A percentile compares a stretch with the other conserved stretches of the same genome.
phyloP scores from a whole-genome alignment of 208 protist genomes.

The Tritrichomonas foetus region DNA sequence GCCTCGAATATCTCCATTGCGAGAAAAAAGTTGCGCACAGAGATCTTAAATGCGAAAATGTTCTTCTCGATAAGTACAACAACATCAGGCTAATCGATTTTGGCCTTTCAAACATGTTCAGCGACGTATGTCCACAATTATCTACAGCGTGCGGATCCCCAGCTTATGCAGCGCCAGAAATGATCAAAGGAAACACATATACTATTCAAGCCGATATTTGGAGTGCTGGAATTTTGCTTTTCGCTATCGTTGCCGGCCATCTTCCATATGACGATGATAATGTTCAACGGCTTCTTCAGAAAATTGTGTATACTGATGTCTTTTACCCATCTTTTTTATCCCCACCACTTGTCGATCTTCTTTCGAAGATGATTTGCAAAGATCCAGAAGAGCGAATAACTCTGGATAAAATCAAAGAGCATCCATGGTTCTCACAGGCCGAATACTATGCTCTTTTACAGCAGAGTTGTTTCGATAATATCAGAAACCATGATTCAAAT shows the following conservation, averaged over 20 bases:
- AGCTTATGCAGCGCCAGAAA: too few relatives aligned
- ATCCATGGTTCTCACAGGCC: slow-evolving; percentile 29
- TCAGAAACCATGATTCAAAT: too few relatives aligned
- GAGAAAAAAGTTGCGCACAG: not conserved
- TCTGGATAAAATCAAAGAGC: not conserved
- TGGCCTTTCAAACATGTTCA: not conserved
- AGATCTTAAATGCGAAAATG: not conserved
- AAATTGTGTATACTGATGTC: too few relatives aligned
- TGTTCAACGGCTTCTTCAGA: not conserved
- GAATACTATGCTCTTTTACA: too few relatives aligned
- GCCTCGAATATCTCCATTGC: not conserved
- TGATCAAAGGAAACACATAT: not conserved
- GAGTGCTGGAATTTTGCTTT: too few relatives aligned
- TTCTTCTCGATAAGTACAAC: not conserved
- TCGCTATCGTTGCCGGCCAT: not conserved
- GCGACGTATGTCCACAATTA: not conserved
- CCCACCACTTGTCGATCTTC: not conserved
- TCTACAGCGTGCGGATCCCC: not conserved
- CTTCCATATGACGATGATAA: not conserved
- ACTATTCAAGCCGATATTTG: not conserved
- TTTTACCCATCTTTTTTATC: not conserved
- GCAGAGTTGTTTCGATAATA: too few relatives aligned
- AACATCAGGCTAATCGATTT: slow-evolving; percentile 19
- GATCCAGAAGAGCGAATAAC: not conserved
- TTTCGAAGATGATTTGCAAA: not conserved